Evolutionary conservation across 2,329 filamentous ascomycete genomes (phyloP).

Genomic region (Rachicladosporium sp.): DNA sequence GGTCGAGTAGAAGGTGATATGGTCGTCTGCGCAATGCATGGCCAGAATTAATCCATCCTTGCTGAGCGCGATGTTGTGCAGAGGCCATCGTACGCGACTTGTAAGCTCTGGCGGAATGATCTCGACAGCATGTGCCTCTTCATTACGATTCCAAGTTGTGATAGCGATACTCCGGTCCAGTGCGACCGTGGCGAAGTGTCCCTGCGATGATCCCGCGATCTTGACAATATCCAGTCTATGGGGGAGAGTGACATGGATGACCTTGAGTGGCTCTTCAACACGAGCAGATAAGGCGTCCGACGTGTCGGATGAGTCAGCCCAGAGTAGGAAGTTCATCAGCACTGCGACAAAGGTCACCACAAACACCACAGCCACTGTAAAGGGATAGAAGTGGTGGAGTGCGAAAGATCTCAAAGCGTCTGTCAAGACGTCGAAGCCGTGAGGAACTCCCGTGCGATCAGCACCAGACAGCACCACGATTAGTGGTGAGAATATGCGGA

Average conservation of each 20-base stretch:
- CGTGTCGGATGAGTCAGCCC: conserved; percentile 44
- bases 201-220: conserved; percentile 49
- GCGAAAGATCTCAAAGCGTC: conserved; percentile 37
- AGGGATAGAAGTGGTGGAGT: conserved; percentile 57
- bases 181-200: conserved; percentile 56
- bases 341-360: conserved; percentile 53
- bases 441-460: conserved; percentile 46
- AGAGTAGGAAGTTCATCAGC: conserved; percentile 62
- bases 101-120: conserved; percentile 12
- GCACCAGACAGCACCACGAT: conserved; percentile 60
- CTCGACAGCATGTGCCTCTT: conserved; percentile 10
- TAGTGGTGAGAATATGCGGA: conserved; percentile 61
- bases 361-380: conserved; percentile 51
- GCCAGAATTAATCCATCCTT: conserved; percentile 53
- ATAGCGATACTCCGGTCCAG: conserved; percentile 52
- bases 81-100: conserved; percentile 17
- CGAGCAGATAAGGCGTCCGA: conserved; percentile 33
- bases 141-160: conserved; percentile 10
- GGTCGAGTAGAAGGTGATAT: conserved; percentile 53
- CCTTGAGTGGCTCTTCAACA: conserved; percentile 42
- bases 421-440: conserved; percentile 37
- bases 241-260: conserved; percentile 48
- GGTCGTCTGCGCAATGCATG: conserved; percentile 46
- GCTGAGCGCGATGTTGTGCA: conserved; percentile 51
- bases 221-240: conserved; percentile 60